Evolutionary conservation across 345 rosid species (phyloP), one percentile per base, ranked within the genome.

Genomic region (Moringa oleifera): DNA sequence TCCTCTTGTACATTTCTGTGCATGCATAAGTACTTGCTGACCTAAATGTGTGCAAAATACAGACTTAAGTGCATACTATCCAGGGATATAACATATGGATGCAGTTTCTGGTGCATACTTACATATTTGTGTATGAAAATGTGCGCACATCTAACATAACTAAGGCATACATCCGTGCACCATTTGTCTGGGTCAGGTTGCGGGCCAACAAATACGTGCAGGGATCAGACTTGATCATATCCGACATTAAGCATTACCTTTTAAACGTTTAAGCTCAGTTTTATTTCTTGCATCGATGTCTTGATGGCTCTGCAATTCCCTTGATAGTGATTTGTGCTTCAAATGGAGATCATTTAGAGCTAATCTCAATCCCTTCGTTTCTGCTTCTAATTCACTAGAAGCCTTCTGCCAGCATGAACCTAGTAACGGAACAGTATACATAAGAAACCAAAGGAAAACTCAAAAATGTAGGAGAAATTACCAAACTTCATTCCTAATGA

Each of bases 271-370:
- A 61, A 91, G 81, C 72, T 79, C 84, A 28, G 86, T 87, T 75
- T 80, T 87, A 71, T 74, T 80, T 75, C 79, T 89, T 4, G 87
- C 93, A 79, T 83, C 83, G 47, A 62, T 71, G 68, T 91, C 95
- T 55, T 68, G 81, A 58, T 50, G 70, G 53, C 66, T 74, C 75
- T 81, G 93, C 80, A 91, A 73, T 62, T 91, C 87, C 63, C 75
- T 67, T 18, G 80, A 79, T 73, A 89, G 65, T 52, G 81, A 65
- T 70, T 73, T 89, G 68, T 84, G 89, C 77, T 84, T 89, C 77
- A 78, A 68, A 71, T 85, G 90, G 67, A 79, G 88, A 73, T 84
- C 95, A 70, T 75, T 79, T 53, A 87, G 63, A 59, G 73, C 77
- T 63, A 59, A 66, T 73, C 97, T 84, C 77, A 87, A 73, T 67